These are phyloP conservation scores for Diplotaxis tenuifolia DNA, from an alignment of 345 rosid species.

Conservation along the genomic window DNA sequence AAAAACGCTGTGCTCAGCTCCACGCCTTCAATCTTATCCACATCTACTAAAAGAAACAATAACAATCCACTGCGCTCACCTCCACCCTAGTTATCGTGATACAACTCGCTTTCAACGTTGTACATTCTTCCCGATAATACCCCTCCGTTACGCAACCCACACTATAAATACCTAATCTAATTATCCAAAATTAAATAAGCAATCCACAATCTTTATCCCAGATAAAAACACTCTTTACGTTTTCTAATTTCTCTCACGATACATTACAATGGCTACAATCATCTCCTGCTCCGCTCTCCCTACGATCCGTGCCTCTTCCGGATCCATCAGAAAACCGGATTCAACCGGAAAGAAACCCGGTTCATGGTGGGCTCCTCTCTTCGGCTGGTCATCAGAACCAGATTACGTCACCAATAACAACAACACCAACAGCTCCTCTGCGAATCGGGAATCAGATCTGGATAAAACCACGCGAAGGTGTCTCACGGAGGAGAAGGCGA, in stretches of 20 bases:
- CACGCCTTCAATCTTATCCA: constrained; percentile 40
- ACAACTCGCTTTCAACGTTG: neutral
- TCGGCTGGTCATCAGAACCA: constrained; percentile 63
- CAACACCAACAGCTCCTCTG: neutral
- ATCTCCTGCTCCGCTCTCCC: constrained; percentile 42
- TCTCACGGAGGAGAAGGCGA: constrained; percentile 76
- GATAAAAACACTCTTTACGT: neutral
- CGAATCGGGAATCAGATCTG: neutral
- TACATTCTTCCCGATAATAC: neutral
- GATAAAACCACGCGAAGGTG: constrained; percentile 40
- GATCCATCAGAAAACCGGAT: constrained; percentile 28
- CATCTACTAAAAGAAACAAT: neutral
- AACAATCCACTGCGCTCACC: neutral
- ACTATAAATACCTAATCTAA: constrained; percentile 23
- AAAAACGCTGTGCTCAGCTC: constrained; percentile 19
- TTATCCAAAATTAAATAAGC: neutral
- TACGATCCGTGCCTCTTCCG: constrained; percentile 44
- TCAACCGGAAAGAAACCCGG: constrained; percentile 18
- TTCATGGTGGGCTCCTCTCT: constrained; percentile 69
- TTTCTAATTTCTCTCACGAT: neutral
- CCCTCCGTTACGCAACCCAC: neutral
- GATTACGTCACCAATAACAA: constrained; percentile 46
- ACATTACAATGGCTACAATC: constrained; percentile 47
- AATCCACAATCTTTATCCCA: constrained; percentile 1
- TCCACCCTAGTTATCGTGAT: constrained; percentile 13